Evolutionary conservation across 768 basidiomycete genomes (phyloP), one percentile per base, ranked within the genome.

Genomic region (Calvatia gigantea): DNA sequence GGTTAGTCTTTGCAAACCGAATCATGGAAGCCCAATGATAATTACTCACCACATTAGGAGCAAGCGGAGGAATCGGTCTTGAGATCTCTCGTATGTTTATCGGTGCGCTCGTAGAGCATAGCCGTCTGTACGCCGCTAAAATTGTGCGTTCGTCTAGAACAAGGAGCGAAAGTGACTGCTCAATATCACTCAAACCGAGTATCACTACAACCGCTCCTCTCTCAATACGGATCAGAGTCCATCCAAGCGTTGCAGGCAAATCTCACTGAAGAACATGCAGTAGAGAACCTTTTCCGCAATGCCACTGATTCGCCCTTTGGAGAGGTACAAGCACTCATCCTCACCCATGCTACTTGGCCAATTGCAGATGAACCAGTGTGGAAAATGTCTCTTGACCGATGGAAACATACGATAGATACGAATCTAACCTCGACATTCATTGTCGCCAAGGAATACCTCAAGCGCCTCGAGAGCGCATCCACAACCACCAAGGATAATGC

Each of bases 61-160:
- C 87, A 2, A 87, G 83, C 60, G 87, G 88, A 3, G 88, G 86
- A 0, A 90, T 91, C 32, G 89, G 89, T 7, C 72, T 87, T 0
- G 83, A 80, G 61, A 86, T 83, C 3, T 74, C 75, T 14, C 73
- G 73, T 11, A 63, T 79, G 0, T 90, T 83, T 64, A 74, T 84
- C 29, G 73, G 86, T 83, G 56, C 64, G 73, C 70, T 27, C 4
- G 29, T 48, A 38, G n/a, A 33, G 23, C 21, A 23, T 17, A n/a
- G 35, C 21, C 35, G 38, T 23, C 44, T 12, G 35, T 27, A 56
- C n/a, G 9, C 27, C 19, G 4, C 21, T 25, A 11, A 42, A 44
- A 39, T 33, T 43, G 33, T 39, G n/a, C n/a, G n/a, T n/a, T n/a
- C 28, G 60, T 43, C 25, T 64, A 89, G 88, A 83, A 39, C 84